Evolutionary conservation across 2,329 filamentous ascomycete genomes (phyloP), one percentile per base, ranked within the genome.

Genomic region (Neurospora sp.): DNA sequence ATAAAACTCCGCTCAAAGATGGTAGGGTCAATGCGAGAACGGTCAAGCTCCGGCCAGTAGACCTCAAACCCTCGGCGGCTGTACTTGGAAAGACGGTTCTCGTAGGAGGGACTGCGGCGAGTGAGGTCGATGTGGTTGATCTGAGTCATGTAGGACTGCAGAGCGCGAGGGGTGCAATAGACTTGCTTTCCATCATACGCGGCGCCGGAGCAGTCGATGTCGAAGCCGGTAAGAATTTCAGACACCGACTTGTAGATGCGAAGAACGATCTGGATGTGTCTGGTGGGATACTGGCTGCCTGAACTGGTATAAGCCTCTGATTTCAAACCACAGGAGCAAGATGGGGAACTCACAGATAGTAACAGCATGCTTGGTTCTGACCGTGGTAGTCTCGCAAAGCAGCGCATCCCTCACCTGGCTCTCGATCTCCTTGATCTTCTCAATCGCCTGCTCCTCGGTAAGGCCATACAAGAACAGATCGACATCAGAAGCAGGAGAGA

Each of bases 371-470:
- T 95, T 96, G 19, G 93, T 96, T 41, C 93, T 87, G 66, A 97
- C 88, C 0, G 92, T 92, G 0, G 92, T 95, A 0, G 91, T 92
- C 79, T 97, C 92, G n/a, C 89, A 87, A 28, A 96, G 83, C 68
- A 96, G 89, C 3, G 91, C 88, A 79, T 96, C 91, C 65, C 88
- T 88, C 74, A 97, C 85, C n/a, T 83, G 85, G 28, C 83, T 81
- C 78, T 97, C 93, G 71, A 97, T 95, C 73, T 92, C 83, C 77
- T 91, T 90, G 79, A 96, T 96, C 82, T 96, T 96, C 76, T 93
- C 88, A 19, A 93, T 82, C 0, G 91, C 92, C 77, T 94, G 83
- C 66, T 93, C 87, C 75, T 96, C 91, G 8, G 85, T 89, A 72
- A 96, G 83, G 0, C 90, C 92, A 75, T 96, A 95, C 38, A 97